These are phyloP conservation scores for Yarrowia osloensis DNA, from an alignment of 805 yeast species.

Conservation along the genomic window DNA sequence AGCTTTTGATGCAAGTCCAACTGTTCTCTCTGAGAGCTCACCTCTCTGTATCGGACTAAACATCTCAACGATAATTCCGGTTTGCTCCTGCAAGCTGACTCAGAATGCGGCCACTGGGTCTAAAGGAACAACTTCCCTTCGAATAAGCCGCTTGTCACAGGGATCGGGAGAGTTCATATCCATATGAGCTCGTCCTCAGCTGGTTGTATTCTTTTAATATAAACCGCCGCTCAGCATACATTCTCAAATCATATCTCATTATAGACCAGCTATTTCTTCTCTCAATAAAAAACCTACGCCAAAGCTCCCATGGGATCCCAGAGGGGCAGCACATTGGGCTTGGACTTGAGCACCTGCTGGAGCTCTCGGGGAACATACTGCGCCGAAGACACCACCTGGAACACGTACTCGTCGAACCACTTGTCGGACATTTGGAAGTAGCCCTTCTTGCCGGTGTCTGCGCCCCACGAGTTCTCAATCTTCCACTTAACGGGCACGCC, in stretches of 20 bases:
- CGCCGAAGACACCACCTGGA: conserved; percentile 65
- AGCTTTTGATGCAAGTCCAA: too few relatives aligned
- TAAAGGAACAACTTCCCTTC: too few relatives aligned
- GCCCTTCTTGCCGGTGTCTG: conserved; percentile 67
- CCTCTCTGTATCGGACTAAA: too few relatives aligned
- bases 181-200: too few relatives aligned
- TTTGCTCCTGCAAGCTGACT: too few relatives aligned
- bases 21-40: too few relatives aligned
- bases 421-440: conserved; percentile 71
- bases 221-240: too few relatives aligned
- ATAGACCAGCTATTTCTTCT: not conserved
- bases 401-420: conserved; percentile 73
- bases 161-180: too few relatives aligned
- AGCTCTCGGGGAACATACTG: conserved; percentile 50
- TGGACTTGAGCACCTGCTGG: conserved; percentile 46
- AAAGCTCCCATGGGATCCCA: conserved; percentile 83
- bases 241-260: not conserved
- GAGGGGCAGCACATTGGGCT: conserved; percentile 61
- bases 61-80: too few relatives aligned
- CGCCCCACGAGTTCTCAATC: conserved; percentile 80
- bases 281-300: conserved; percentile 50
- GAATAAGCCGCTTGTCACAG: too few relatives aligned
- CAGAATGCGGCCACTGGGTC: too few relatives aligned
- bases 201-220: too few relatives aligned
- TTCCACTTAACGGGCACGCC: conserved; percentile 67